Conservation (phyloP, 2,329 filamentous ascomycete genomes). For the Cytospora leucostoma region DNA sequence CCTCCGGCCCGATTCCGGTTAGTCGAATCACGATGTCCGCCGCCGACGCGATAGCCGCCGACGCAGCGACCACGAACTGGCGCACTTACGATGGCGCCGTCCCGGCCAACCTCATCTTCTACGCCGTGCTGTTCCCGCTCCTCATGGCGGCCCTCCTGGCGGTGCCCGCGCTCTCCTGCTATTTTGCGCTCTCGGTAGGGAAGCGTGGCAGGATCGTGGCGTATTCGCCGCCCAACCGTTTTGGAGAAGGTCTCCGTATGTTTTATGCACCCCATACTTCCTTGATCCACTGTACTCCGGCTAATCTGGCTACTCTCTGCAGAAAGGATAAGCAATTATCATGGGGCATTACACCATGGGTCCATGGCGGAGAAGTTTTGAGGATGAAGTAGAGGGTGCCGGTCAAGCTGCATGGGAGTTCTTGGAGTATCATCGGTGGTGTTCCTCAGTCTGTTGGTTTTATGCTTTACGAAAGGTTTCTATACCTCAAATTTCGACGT, state of each 20-base stretch:
- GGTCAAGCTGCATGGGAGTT: not conserved
- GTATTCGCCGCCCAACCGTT: constrained; percentile 20
- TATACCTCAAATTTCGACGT: not conserved
- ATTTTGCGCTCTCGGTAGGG: constrained; percentile 6
- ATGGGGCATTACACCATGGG: constrained; percentile 7
- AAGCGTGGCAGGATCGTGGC: constrained; percentile 16
- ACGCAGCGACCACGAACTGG: constrained; percentile 25
- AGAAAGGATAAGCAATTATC: constrained; percentile 3
- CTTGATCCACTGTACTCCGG: not conserved
- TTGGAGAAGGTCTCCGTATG: constrained; percentile 6
- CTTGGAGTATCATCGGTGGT: constrained; percentile 2
- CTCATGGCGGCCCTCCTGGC: constrained; percentile 16
- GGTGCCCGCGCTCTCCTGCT: constrained; percentile 24
- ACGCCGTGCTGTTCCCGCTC: constrained; percentile 21
- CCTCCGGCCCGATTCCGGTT: not conserved
- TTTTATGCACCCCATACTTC: not conserved
- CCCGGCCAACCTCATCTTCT: constrained; percentile 12
- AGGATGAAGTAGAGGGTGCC: not conserved
- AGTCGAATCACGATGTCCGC: constrained; percentile 11
- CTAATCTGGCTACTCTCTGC: not conserved
- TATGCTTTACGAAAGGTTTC: not conserved
- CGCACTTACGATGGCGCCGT: constrained; percentile 18
- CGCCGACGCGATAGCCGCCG: constrained; percentile 20
- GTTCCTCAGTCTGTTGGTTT: not conserved
- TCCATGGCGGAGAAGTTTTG: constrained; percentile 13